A percentile compares a stretch with the other conserved stretches of the same genome.
These are phyloP conservation scores for Yamadazyma nakazawae DNA, from an alignment of 805 yeast species.

Conservation along the genomic window DNA sequence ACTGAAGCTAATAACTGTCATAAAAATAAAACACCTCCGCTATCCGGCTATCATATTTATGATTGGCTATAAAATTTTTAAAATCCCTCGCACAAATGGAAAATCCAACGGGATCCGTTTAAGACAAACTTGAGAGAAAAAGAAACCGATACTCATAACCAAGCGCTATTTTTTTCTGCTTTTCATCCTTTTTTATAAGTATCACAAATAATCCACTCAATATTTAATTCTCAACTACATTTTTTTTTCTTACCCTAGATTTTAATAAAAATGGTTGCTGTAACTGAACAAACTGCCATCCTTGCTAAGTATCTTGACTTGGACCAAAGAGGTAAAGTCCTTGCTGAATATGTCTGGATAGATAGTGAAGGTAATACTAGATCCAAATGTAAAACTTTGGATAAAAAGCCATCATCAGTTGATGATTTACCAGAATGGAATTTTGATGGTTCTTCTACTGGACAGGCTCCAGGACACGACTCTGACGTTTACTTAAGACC, in stretches of 20 bases:
- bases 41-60: conserved; percentile 6
- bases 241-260: conserved; percentile 5
- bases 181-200: background rate
- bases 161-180: background rate
- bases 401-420: conserved; percentile 60
- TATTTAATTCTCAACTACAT: conserved; percentile 1
- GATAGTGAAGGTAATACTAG: conserved; percentile 89
- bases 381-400: conserved; percentile 89
- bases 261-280: conserved; percentile 28
- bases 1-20: background rate
- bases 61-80: conserved; percentile 6
- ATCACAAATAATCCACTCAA: conserved; percentile 7
- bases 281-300: conserved; percentile 70
- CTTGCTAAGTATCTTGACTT: conserved; percentile 79
- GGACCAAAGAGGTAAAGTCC: conserved; percentile 78
- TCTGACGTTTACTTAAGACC: conserved; percentile 95
- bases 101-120: background rate
- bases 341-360: conserved; percentile 98
- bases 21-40: background rate
- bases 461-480: conserved; percentile 97
- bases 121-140: background rate
- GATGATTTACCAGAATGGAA: conserved; percentile 98
- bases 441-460: conserved; percentile 98
- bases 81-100: background rate
- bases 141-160: background rate